Base-by-base conservation (phyloP, 2,329 filamentous ascomycete genomes). In the Chaetomiaceae sp. region DNA sequence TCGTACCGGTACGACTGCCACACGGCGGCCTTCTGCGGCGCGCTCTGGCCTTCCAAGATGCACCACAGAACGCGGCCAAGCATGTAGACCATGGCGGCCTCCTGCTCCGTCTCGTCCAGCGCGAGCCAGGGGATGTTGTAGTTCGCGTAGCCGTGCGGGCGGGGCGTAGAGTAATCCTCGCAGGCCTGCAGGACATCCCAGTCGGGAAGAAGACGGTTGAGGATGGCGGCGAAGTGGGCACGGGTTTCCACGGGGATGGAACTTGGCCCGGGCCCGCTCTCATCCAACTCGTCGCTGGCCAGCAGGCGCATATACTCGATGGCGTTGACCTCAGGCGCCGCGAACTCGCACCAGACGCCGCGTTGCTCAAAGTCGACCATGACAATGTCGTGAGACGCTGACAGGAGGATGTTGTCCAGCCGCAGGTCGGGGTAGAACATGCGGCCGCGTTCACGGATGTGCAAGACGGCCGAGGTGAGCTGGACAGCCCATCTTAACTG, bases 351-450 rank as follows among this genome's bases (percentile, higher is more conserved):
- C 79, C 79, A 83, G 2, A 82, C 78, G 7, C 80, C 79, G 27
- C 80, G 73, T 62, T 83, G 79, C 63, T 83, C 80, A 59, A 83
- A 81, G 55, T 83, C 80, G 4, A 83, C 72, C 72, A 83, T 76
- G 59, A 82, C 61, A 9, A 74, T 65, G 48, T 81, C 70, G 17
- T 66, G 67, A 1, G 66, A 58, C 19, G 68, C 67, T 1, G 76
- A 75, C 13, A 82, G 64, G 3, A 83, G 74, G 30, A 83, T 69
- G 56, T 83, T 82, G 62, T 83, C 79, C 4, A 82, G 72, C 13
- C 79, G 75, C 13, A 82, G 70, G 55, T 83, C 79, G 2, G 79
- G 76, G 55, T 82, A 82, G 60, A 77, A 82, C 20, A 72, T 71
- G 31, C 60, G 61, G 10, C 71, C 70, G 13, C 68, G 66, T 41